Percentiles rank a stretch among this genome's conserved stretches.
Evolutionary conservation across 768 basidiomycete species (phyloP).

Genomic region (Collybiopsis confluens): DNA sequence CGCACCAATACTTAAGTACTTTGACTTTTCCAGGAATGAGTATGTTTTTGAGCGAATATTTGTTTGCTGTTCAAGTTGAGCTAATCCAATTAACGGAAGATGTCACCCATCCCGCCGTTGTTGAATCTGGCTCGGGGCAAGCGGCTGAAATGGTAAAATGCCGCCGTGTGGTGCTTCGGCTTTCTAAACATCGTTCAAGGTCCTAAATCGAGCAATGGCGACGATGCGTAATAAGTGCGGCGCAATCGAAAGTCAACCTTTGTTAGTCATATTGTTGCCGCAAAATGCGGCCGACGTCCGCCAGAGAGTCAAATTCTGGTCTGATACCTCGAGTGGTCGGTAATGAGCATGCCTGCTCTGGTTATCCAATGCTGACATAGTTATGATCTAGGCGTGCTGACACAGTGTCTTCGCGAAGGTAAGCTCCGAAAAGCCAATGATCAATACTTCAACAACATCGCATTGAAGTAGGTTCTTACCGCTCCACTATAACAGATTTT

Average conservation of each 20-base stretch:
- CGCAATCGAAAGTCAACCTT: conserved; percentile 6
- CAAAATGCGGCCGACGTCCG: conserved; percentile 41
- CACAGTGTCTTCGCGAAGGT: conserved; percentile 38
- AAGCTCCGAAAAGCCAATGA: conserved; percentile 32
- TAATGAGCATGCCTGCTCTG: too few relatives aligned
- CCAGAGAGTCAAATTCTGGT: conserved; percentile 49
- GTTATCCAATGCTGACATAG: too few relatives aligned
- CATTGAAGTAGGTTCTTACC: conserved; percentile 39
- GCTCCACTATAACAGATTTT: too few relatives aligned
- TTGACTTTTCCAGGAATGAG: too few relatives aligned
- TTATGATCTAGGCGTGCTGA: conserved; percentile 39
- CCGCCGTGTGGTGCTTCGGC: too few relatives aligned
- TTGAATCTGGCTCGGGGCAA: conserved; percentile 1
- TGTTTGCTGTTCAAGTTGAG: neutral
- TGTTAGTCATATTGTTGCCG: conserved; percentile 54
- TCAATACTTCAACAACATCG: conserved; percentile 56
- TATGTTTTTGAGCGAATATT: neutral
- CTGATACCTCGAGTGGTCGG: conserved; percentile 32
- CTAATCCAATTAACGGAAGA: neutral
- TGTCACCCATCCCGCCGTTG: neutral
- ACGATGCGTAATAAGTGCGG: neutral
- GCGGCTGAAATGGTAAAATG: conserved; percentile 1
- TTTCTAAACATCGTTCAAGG: neutral
- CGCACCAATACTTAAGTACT: neutral
- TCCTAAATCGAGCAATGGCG: neutral